Base-by-base conservation (phyloP, 2,329 filamentous ascomycete genomes). In the Colletotrichum shisoi region DNA sequence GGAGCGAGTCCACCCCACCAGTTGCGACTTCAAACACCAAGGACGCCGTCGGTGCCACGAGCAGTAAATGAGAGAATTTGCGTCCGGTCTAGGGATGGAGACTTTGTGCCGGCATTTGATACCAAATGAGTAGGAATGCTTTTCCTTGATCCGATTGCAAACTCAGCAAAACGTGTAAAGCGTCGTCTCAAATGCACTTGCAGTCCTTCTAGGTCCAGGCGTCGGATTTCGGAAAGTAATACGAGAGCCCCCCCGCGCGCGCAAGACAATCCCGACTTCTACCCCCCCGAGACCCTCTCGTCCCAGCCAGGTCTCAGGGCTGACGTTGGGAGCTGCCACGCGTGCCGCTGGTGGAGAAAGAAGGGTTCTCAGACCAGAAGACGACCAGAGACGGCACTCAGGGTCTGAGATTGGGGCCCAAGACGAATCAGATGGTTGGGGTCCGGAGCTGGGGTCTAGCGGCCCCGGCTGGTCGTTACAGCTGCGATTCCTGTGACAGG, bases 401-500 rank as follows among this genome's bases (percentile, higher is more conserved):
- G 52, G 19, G 34, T 27, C 39, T 27, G 31, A 37, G n/a, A 37
- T 37, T 52, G 49, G 21, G 17, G 31, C 9, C 31, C 31, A 34
- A 34, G 31, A 34, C 31, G 31, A 34, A 34, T 34, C 31, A 34
- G 31, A 34, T 34, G 31, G 12, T 56, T 15, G 34, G n/a, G 51
- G 27, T 19, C 48, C 27, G 27, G n/a, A 51, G 48, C 48, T 34
- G 42, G 44, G 45, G 39, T 58, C 45, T 24, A 58, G 45, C 53
- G 15, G 54, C 45, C 15, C 27, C 31, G 40, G 58, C 8, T 15
- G n/a, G 39, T 49, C 39, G 57, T 65, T 56, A 65, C 62, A 62
- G 48, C 57, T 49, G 48, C 9, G 17, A 13, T 42, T 48, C 34
- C 42, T 65, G 62, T 45, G 62, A 65, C 62, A 39, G 31, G 59